phyloP scores from a whole-genome alignment of 2,329 filamentous ascomycete species.

The Kalaharituber pfeilii region DNA sequence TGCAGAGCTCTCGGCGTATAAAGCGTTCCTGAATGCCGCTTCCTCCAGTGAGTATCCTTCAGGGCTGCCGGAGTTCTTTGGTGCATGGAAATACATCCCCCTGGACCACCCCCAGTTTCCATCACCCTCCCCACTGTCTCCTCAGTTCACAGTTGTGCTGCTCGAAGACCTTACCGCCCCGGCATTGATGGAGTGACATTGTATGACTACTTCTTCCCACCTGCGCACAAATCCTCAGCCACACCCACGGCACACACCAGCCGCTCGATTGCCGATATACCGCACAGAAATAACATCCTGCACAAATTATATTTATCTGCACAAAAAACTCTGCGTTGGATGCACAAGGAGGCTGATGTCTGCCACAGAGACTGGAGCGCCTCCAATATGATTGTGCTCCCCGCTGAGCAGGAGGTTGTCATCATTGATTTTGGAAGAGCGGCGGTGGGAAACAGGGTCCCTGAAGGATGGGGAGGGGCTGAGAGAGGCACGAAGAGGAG shows the following conservation, averaged over 20 bases:
- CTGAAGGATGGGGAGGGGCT: neutral
- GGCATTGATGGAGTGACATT: neutral
- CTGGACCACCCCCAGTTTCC: neutral
- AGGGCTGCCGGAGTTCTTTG: neutral
- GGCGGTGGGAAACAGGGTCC: neutral
- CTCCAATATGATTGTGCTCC: neutral
- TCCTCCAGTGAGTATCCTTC: neutral
- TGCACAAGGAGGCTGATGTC: neutral
- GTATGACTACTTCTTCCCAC: neutral
- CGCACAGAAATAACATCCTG: too few relatives aligned
- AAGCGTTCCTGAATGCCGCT: neutral
- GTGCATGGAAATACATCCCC: neutral
- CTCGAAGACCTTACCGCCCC: neutral
- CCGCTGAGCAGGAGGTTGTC: neutral
- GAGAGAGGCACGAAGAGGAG: neutral
- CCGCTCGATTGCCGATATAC: too few relatives aligned
- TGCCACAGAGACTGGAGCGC: neutral
- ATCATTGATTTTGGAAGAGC: neutral
- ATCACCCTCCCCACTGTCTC: neutral
- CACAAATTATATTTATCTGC: neutral
- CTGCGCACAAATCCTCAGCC: too few relatives aligned
- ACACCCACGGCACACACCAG: too few relatives aligned
- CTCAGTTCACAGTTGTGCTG: neutral
- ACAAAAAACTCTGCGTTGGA: neutral
- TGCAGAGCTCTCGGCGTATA: neutral